Conservation (phyloP, 306 rosid species). For the Cicer yamashitae region DNA sequence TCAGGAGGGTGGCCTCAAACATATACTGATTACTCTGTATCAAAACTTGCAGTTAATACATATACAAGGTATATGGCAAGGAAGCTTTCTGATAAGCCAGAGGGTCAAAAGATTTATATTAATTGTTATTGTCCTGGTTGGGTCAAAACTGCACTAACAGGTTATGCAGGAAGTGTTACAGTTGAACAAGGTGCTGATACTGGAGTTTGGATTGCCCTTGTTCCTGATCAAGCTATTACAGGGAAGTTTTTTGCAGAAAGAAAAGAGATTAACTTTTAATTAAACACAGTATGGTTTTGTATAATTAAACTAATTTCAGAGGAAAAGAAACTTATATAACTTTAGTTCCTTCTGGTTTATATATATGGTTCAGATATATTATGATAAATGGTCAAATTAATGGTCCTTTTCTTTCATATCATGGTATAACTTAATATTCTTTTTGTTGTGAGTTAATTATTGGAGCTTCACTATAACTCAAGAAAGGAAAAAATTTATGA, state of each 20-base stretch:
- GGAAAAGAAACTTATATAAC: neutral
- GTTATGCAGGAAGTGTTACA: slow-evolving; percentile 76
- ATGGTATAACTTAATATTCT: neutral
- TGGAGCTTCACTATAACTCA: slow-evolving; percentile 21
- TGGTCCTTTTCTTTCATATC: neutral
- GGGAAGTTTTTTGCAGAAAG: slow-evolving; percentile 94
- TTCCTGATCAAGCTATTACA: slow-evolving; percentile 79
- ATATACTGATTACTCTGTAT: slow-evolving; percentile 74
- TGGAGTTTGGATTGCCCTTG: slow-evolving; percentile 89
- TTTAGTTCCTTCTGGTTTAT: slow-evolving; percentile 16
- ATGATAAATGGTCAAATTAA: slow-evolving; percentile 24
- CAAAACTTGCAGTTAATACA: slow-evolving; percentile 81
- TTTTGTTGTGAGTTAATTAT: slow-evolving; percentile 15
- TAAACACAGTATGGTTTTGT: slow-evolving; percentile 31
- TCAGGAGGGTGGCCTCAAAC: slow-evolving; percentile 81
- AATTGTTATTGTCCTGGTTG: slow-evolving; percentile 95
- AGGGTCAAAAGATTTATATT: slow-evolving; percentile 73
- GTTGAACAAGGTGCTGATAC: slow-evolving; percentile 95
- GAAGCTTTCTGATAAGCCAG: slow-evolving; percentile 64
- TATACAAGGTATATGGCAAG: slow-evolving; percentile 77
- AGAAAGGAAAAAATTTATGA: neutral
- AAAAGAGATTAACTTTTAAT: slow-evolving; percentile 74
- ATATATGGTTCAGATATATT: slow-evolving; percentile 3
- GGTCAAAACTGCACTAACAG: slow-evolving; percentile 92
- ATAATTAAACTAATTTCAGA: neutral